These are phyloP conservation scores for Quercus dentata DNA, from an alignment of 306 rosid genomes.

Conservation along the genomic window DNA sequence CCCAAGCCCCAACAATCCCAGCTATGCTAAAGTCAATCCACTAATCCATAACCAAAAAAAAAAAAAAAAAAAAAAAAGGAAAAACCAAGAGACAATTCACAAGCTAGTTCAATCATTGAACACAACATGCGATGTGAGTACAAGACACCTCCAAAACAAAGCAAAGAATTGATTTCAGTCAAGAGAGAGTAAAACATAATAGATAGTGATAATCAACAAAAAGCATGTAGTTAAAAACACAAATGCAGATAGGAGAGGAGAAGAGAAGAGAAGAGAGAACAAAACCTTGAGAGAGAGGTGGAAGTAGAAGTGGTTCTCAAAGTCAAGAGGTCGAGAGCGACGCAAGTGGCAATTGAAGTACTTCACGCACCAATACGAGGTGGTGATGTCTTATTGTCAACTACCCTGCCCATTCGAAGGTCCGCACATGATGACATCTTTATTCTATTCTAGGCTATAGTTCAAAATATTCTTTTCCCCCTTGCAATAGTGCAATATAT, in stretches of 20 bases:
- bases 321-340: too few species aligned
- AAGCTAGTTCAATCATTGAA: neutral
- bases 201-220: neutral
- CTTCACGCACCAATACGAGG: too few species aligned
- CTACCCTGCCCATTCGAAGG: too few species aligned
- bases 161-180: neutral
- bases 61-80: neutral
- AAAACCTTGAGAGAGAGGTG: conserved; percentile 12
- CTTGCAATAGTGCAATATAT: too few species aligned
- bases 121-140: neutral
- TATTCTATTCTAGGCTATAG: too few species aligned
- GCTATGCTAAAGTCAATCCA: too few species aligned
- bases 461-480: too few species aligned
- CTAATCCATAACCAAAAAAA: neutral
- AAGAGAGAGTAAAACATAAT: too few species aligned
- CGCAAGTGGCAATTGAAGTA: too few species aligned
- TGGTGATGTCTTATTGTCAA: too few species aligned
- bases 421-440: too few species aligned
- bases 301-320: neutral
- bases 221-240: neutral
- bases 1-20: too few species aligned
- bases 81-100: neutral
- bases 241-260: neutral
- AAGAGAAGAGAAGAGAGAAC: neutral
- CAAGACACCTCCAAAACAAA: neutral